These are phyloP conservation scores for Dalbergia cochinchinensis DNA, from an alignment of 306 rosid species.

Conservation along the genomic window DNA sequence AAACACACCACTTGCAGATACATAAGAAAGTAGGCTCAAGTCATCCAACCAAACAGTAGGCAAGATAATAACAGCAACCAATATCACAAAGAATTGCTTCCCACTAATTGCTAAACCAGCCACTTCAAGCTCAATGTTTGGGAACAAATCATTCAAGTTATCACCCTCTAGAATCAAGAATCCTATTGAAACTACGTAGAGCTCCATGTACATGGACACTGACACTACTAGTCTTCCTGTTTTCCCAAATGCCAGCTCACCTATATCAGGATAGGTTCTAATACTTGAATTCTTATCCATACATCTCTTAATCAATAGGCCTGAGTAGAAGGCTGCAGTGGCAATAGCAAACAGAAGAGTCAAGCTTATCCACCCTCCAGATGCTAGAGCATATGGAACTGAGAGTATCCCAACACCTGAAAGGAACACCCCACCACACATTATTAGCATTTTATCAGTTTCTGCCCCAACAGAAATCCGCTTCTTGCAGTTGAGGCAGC, in stretches of 20 bases:
- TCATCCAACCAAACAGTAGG: conserved; percentile 85
- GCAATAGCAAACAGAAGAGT: conserved; percentile 64
- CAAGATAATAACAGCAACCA: conserved; percentile 64
- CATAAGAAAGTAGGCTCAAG: conserved; percentile 73
- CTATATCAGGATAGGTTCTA: conserved; percentile 77
- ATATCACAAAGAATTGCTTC: conserved; percentile 57
- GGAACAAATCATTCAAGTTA: conserved; percentile 69
- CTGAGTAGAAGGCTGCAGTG: conserved; percentile 62
- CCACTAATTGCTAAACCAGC: conserved; percentile 60
- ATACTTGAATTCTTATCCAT: conserved; percentile 71
- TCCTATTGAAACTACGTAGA: conserved; percentile 77
- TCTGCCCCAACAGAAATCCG: neutral
- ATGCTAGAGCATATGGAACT: conserved; percentile 82
- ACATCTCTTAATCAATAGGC: conserved; percentile 72
- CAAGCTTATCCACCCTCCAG: conserved; percentile 88
- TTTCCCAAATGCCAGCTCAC: conserved; percentile 78
- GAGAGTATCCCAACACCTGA: conserved; percentile 88
- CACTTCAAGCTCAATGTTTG: conserved; percentile 44
- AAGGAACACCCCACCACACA: conserved; percentile 23
- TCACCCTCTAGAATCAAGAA: conserved; percentile 88
- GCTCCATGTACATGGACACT: conserved; percentile 67
- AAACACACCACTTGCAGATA: conserved; percentile 86
- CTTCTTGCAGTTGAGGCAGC: too few species aligned
- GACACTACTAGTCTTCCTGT: conserved; percentile 66
- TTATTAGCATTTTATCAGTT: neutral